Evolutionary conservation across 345 rosid species (phyloP), one percentile per base, ranked within the genome.

Genomic region (Leavenworthia alabamica): DNA sequence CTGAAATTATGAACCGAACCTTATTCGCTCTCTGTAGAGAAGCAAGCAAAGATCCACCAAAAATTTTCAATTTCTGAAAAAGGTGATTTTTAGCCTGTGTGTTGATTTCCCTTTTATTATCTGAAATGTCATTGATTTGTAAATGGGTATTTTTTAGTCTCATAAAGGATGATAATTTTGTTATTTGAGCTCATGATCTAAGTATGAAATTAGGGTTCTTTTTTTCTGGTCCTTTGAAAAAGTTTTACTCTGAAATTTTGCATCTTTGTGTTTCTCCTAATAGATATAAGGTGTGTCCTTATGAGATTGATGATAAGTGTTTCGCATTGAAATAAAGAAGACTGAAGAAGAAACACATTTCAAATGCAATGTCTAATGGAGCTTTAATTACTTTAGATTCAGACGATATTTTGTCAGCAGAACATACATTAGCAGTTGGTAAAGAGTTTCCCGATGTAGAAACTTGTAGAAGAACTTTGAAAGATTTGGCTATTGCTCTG

Each of bases 361-460:
- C 66, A 58, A 45, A 66, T 73, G 76, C 72, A 61, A 66, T 73
- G 76, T 63, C 26, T 65, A 68, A 88, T 90, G 82, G 59, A 75
- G 75, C 86, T 65, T 60, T 83, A 75, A 63, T 65, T 39, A 73
- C 74, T 44, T 68, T 80, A 42, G 79, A 76, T 68, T 74, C 81
- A 44, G 73, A 76, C 6, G 71, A 72, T 13, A 37, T 58, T 56
- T 66, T 79, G 51, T 40, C 62, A 23, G 43, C 67, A 4, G 80
- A 81, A 17, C 79, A 74, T 11, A 48, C 82, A 60, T 78, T 93
- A 63, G 84, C 60, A 19, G 81, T 89, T 19, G 99, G 99, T 40
- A 96, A 77, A 78, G 95, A 93, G 77, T 93, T 93, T 70, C 86
- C 96, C 11, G 92, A 93, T 80, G 99, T 93, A 37, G 97, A 93